Percentiles rank a stretch among this genome's conserved stretches.
Conservation (phyloP, 176 grass and related monocot species). For the Chloris gayana region DNA sequence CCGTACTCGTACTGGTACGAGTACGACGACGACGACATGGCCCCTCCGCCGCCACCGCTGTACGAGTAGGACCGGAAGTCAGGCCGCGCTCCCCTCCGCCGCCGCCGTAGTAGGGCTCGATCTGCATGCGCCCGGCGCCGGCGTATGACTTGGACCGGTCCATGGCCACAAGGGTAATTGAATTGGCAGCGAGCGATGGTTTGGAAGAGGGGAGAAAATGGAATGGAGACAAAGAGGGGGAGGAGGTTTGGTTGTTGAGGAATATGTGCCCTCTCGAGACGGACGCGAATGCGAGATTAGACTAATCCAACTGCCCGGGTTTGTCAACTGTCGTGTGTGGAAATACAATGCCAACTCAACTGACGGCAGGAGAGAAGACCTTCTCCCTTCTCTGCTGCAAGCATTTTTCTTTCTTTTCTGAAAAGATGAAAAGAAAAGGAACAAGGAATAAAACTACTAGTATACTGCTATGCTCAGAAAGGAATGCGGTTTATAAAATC, state of each 20-base stretch:
- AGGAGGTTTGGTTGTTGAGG: background rate
- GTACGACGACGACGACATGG: slow-evolving; percentile 34
- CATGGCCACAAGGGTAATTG: background rate
- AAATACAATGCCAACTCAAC: background rate
- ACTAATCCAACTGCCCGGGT: background rate
- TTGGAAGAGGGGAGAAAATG: slow-evolving; percentile 12
- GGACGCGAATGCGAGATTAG: background rate
- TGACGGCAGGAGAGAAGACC: background rate
- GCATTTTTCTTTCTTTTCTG: background rate
- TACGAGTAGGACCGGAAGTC: slow-evolving; percentile 51
- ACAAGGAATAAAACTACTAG: background rate
- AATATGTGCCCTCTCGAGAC: background rate
- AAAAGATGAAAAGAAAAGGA: background rate
- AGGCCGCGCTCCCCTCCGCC: slow-evolving; percentile 18
- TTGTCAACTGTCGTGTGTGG: background rate
- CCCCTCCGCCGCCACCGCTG: background rate
- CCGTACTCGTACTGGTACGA: slow-evolving; percentile 49
- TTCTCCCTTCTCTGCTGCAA: background rate
- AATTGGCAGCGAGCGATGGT: background rate
- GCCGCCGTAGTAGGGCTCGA: slow-evolving; percentile 60
- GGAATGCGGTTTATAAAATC: background rate
- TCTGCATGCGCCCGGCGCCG: slow-evolving; percentile 60
- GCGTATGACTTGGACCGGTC: slow-evolving; percentile 67
- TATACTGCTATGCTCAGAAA: background rate
- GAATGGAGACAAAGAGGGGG: background rate